Percentiles rank a stretch among this genome's conserved stretches.
Evolutionary conservation across 1,139 yeast species (phyloP).

Genomic region (Hyphopichia fennica): DNA sequence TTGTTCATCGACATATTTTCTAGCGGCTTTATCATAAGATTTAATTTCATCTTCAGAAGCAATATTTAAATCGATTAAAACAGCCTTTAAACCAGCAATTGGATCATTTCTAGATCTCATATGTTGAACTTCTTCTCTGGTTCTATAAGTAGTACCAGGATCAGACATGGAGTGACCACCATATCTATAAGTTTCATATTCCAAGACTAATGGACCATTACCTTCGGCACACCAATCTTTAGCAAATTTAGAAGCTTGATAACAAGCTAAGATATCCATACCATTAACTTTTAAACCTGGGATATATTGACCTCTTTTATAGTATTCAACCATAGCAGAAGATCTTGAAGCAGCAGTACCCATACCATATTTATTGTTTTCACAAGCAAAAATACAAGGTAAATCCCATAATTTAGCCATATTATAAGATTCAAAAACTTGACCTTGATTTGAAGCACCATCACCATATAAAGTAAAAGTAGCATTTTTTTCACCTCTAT

Average conservation of each 20-base stretch:
- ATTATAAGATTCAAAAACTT: constrained; percentile 94
- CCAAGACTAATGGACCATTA: constrained; percentile 94
- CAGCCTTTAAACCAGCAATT: constrained; percentile 91
- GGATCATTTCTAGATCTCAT: constrained; percentile 99
- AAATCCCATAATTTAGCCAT: constrained; percentile 99
- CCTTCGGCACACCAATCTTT: constrained; percentile 94
- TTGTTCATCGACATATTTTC: constrained; percentile 93
- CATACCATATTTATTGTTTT: constrained; percentile 99
- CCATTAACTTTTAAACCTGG: constrained; percentile 99
- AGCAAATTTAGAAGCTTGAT: constrained; percentile 95
- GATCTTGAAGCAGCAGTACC: constrained; percentile 98
- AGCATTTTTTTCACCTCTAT: constrained; percentile 77
- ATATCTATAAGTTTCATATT: constrained; percentile 97
- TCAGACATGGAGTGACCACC: constrained; percentile 99
- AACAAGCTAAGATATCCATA: constrained; percentile 94
- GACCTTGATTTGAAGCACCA: constrained; percentile 99
- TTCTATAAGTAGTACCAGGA: constrained; percentile 99
- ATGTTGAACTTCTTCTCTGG: constrained; percentile 99
- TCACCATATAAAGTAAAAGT: constrained; percentile 94
- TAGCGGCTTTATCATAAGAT: constrained; percentile 91
- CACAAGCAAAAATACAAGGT: constrained; percentile 94
- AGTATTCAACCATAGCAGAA: constrained; percentile 93
- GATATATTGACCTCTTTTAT: constrained; percentile 98
- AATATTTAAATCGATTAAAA: constrained; percentile 74
- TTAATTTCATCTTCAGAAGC: constrained; percentile 95